Evolutionary conservation across 2,329 filamentous ascomycete species (phyloP), one percentile per base, ranked within the genome.

Genomic region (Trichoderma gracile): DNA sequence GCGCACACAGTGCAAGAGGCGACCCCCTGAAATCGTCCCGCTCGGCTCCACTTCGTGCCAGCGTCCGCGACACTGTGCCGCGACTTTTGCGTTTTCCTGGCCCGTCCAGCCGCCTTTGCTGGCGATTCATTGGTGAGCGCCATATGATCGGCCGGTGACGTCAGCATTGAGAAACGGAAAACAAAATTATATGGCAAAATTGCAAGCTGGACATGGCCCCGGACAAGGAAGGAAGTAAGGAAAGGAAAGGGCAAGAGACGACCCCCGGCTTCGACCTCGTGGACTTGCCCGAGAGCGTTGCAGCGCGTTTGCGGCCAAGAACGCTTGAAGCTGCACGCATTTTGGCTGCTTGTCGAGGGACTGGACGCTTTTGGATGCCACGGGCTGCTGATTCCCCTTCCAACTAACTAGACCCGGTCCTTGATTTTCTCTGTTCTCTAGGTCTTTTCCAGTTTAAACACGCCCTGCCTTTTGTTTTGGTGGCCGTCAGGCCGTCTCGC

Each of bases 131-230:
- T 62, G 58, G 49, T 43, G 59, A 46, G 59, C 59, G 59, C 59
- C 59, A 65, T 63, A 63, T 65, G 64, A 65, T 63, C 50, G 50
- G 43, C 59, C 50, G 21, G 59, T 65, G 64, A 65, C 64, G 64
- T 65, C 64, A 65, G 64, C 64, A 62, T 45, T 52, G 49, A 17
- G 19, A 33, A 52, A 52, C 7, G 17, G 47, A 60, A 60, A 33
- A 38, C 43, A 25, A 61, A 54, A 21, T n/a, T 15, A 53, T 10
- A 52, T 19, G 17, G 2, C 25, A 52, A 52, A 33, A 33, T 30
- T 33, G 15, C 49, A 52, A 17, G 12, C 49, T 38, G 49, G 9
- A 54, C 40, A 38, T 30, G 23, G 23, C n/a, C 49, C 56, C 21
- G 40, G 40, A 15, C 25, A n/a, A 33, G 30, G 30, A 33, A 33